Evolutionary conservation across 306 rosid genomes (phyloP).

Genomic region (Myrica gale): DNA sequence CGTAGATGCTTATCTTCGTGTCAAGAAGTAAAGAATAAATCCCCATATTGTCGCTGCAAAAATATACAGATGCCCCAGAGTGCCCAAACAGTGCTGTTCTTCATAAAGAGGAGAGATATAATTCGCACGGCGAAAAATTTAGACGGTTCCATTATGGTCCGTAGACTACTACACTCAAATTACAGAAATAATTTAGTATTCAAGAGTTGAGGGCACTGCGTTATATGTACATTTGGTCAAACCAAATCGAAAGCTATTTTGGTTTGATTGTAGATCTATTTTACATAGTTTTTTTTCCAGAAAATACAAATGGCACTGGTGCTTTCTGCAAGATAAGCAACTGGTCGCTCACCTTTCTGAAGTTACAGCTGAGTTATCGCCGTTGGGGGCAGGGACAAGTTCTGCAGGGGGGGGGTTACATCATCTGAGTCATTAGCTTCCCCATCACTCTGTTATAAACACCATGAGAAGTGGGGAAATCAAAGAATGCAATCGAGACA

Average conservation of each 20-base stretch:
- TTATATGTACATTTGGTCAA: slow-evolving; percentile 17
- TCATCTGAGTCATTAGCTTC: slow-evolving; percentile 29
- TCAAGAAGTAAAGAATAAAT: background rate
- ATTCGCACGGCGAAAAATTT: background rate
- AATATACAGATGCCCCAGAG: background rate
- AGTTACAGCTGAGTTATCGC: slow-evolving; percentile 18
- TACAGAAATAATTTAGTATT: background rate
- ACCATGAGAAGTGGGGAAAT: background rate
- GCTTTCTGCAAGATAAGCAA: background rate
- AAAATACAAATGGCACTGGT: background rate
- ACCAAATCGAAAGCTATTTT: background rate
- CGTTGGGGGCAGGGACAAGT: slow-evolving; percentile 21
- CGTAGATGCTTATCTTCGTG: background rate
- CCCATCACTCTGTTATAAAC: slow-evolving; percentile 24
- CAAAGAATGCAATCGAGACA: background rate
- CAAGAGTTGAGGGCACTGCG: background rate
- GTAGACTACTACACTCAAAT: background rate
- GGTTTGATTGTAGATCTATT: slow-evolving; percentile 2
- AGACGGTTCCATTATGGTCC: background rate
- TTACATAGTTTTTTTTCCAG: slow-evolving; percentile 1
- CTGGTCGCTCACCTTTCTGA: slow-evolving; percentile 6
- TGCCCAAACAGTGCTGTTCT: background rate
- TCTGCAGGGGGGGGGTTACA: slow-evolving; percentile 10
- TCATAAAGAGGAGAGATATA: background rate
- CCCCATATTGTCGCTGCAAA: background rate